A percentile compares a stretch with the other conserved stretches of the same genome.
phyloP scores from a whole-genome alignment of 352 stramenopile genomes.

The Phytopythium ostracodes region DNA sequence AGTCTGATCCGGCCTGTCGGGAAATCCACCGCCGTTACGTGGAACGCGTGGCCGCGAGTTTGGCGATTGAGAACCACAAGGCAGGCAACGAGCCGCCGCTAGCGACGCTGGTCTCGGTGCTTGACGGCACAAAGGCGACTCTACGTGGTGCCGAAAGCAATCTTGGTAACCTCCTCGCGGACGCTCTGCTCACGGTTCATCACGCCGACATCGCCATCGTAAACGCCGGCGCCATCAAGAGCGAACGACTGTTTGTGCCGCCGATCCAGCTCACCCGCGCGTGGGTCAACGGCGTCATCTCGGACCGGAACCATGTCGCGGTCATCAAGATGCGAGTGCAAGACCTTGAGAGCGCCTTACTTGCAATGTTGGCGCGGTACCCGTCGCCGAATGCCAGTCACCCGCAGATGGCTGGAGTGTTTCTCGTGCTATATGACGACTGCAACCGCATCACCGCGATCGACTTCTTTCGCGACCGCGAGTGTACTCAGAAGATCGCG shows the following conservation, averaged over 20 bases:
- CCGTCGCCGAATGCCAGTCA: slow-evolving; percentile 1
- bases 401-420: background rate
- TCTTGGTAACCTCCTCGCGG: background rate
- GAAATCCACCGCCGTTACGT: background rate
- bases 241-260: background rate
- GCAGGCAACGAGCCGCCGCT: background rate
- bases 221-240: background rate
- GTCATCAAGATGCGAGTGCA: background rate
- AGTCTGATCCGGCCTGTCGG: background rate
- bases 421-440: background rate
- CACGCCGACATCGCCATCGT: background rate
- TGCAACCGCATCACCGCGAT: background rate
- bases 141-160: background rate
- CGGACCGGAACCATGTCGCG: background rate
- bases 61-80: background rate
- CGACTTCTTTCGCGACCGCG: slow-evolving; percentile 6
- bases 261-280: background rate
- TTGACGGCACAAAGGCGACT: background rate
- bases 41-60: background rate
- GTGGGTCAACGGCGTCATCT: background rate
- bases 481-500: slow-evolving; percentile 1
- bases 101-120: background rate
- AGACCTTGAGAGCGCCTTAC: background rate
- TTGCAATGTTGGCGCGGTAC: background rate
- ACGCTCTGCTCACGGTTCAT: background rate